Percentiles rank a stretch among this genome's conserved stretches.
phyloP scores from a whole-genome alignment of 2,329 filamentous ascomycete species.

The Helminthosporium solani region DNA sequence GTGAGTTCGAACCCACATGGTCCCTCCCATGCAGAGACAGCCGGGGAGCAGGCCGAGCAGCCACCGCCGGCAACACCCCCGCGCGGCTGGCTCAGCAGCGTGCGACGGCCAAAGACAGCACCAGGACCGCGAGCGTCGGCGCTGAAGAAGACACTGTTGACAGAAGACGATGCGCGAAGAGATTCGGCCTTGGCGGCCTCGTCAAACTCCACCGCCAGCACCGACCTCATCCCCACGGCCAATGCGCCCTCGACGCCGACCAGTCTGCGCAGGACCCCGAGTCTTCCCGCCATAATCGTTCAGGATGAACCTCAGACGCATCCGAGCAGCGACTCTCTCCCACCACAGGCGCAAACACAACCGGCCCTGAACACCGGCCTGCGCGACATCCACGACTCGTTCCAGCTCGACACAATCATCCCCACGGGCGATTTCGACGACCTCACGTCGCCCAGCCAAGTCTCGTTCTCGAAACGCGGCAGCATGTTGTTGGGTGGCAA shows the following conservation, averaged over 20 bases:
- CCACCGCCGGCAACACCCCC: conserved; percentile 18
- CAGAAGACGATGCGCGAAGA: conserved; percentile 38
- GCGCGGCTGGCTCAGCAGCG: conserved; percentile 40
- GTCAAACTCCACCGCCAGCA: conserved; percentile 34
- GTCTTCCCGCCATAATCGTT: conserved; percentile 48
- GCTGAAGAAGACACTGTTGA: conserved; percentile 31
- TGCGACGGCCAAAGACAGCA: conserved; percentile 41
- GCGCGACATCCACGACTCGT: conserved; percentile 45
- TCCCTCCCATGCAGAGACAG: too few species aligned
- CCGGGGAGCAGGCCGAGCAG: conserved; percentile 5
- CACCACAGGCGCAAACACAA: too few species aligned
- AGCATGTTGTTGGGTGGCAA: conserved; percentile 59
- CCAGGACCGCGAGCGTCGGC: conserved; percentile 37
- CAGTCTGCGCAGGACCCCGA: conserved; percentile 42
- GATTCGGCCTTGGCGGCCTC: conserved; percentile 44
- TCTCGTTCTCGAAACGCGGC: conserved; percentile 62
- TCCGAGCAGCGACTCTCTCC: conserved; percentile 15
- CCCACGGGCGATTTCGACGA: conserved; percentile 57
- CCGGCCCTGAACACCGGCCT: conserved; percentile 4
- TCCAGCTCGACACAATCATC: conserved; percentile 53
- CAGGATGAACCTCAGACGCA: conserved; percentile 39
- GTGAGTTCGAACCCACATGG: too few species aligned
- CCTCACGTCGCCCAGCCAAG: conserved; percentile 50
- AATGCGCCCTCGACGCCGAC: conserved; percentile 31
- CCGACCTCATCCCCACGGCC: conserved; percentile 23